Evolutionary conservation across 257 asterid genomes (phyloP), one percentile per base, ranked within the genome.

Genomic region (Plectranthus barbatus): DNA sequence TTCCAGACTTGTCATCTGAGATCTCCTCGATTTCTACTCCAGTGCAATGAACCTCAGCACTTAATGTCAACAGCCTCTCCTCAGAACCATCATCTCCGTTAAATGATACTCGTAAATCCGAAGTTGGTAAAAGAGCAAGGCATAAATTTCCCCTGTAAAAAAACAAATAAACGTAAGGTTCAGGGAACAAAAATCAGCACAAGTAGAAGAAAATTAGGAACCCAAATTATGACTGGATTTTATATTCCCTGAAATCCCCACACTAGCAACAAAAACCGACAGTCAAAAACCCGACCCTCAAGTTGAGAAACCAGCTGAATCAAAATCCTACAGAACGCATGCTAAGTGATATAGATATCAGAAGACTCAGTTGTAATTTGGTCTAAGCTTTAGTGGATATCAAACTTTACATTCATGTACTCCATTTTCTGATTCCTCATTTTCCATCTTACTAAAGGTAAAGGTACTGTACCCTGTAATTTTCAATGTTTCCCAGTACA

Each of bases 11-110:
- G 78, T 93, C 99, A 9, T 85, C 82, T 29, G 77, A 60, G 49
- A 93, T 83, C 65, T 74, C 88, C 69, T 77, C 80, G 36, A 93
- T 81, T 69, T 81, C 86, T 33, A 84, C 56, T 10, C 66, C 71
- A 31, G 78, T 71, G 72, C 72, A 66, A 20, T 77, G 73, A 53
- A 75, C 58, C 56, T 72, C 80, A 6, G 76, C 42, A 63, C 82
- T 72, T 70, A 80, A 66, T 48, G 94, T 85, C 49, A 80, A 73
- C 54, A 93, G 74, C 67, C 84, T 87, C 81, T 85, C 95, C 60
- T 77, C 71, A 13, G 78, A 77, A 21, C 97, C 92, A 72, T 90
- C 94, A 60, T 93, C 97, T 45, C 99, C 97, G 68, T 73, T 79
- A 60, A 84, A 93, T 55, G 93, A 81, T 72, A 90, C 70, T 14